Evolutionary conservation across 441 rosid species (phyloP), one percentile per base, ranked within the genome.

Genomic region (Eutrema salsugineum): DNA sequence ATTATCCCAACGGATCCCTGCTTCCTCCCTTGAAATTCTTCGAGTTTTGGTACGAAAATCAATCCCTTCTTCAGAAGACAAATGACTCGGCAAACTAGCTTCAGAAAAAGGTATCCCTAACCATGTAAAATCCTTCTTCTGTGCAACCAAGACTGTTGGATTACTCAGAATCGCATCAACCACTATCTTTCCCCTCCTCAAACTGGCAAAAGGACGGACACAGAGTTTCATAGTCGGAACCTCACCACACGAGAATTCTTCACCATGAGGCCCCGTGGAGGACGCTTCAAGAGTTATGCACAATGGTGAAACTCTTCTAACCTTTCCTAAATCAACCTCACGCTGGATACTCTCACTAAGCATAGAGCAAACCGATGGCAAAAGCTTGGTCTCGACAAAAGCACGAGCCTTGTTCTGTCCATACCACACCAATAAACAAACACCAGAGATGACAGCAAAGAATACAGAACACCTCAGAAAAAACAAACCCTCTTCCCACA

Each of bases 201-300:
- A 72, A 84, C 98, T 93, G 6, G 97, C 89, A 77, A 96, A 93
- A 75, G 99, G 99, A 28, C 62, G 86, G 50, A 93, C 77, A 51
- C 92, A 78, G 38, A 95, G 88, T 76, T 93, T 96, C 89, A 96
- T 77, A 39, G 90, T 81, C 11, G 97, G 85, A 46, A 87, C 89
- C 85, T 96, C 98, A 43, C 91, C 97, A 69, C 98, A 93, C 27
- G 99, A 96, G 61, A 96, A 93, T 39, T 96, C 99, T 67, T 91
- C 85, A 49, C 16, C n/a, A 56, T 91, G 91, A 73, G 98, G 91
- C 55, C 99, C 99, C 70, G 82, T 66, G 1, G 95, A 87, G 78
- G 87, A 85, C 4, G 95, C 84, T 78, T 96, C 99, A 79, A 96
- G 80, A n/a, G 98, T 93, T 59, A 96, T 85, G 69, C 88, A 87